Conservation (phyloP, 2,329 filamentous ascomycete species). For the Plectosphaerella cucumerina region DNA sequence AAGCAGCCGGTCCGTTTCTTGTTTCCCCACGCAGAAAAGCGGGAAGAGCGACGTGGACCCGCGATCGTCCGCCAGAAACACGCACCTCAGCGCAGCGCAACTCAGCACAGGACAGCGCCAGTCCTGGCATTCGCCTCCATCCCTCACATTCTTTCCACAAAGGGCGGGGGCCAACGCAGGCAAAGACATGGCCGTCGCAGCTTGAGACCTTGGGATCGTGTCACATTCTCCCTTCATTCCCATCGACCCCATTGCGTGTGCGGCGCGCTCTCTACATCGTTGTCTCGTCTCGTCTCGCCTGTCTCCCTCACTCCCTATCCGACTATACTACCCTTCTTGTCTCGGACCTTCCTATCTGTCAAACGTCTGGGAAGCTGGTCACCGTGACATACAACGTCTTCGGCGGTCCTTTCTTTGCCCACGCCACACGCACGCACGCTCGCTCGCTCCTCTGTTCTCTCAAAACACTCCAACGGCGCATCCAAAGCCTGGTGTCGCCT, state of each 20-base stretch:
- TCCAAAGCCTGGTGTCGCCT: background rate
- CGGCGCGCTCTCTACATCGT: too few species aligned
- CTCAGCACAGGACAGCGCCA: background rate
- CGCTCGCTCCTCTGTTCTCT: background rate
- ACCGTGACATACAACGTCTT: too few species aligned
- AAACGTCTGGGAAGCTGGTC: too few species aligned
- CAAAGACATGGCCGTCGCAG: slow-evolving; percentile 3
- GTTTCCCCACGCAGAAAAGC: background rate
- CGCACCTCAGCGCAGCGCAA: too few species aligned
- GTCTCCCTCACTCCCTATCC: too few species aligned
- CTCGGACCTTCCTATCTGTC: too few species aligned
- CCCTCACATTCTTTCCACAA: background rate
- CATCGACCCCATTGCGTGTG: background rate
- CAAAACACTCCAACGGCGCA: background rate
- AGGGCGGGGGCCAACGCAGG: background rate
- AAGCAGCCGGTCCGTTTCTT: too few species aligned
- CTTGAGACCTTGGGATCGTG: slow-evolving; percentile 1
- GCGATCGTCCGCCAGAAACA: background rate
- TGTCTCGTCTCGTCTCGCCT: too few species aligned
- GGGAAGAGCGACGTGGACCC: background rate
- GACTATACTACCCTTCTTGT: too few species aligned
- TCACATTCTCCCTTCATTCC: background rate
- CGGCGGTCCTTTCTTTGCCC: background rate
- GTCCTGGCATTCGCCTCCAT: background rate
- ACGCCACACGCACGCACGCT: background rate